Percentiles rank a stretch among this genome's conserved stretches.
These are phyloP conservation scores for Ganoderma sinense DNA, from an alignment of 1,284 basidiomycete genomes.

Conservation along the genomic window DNA sequence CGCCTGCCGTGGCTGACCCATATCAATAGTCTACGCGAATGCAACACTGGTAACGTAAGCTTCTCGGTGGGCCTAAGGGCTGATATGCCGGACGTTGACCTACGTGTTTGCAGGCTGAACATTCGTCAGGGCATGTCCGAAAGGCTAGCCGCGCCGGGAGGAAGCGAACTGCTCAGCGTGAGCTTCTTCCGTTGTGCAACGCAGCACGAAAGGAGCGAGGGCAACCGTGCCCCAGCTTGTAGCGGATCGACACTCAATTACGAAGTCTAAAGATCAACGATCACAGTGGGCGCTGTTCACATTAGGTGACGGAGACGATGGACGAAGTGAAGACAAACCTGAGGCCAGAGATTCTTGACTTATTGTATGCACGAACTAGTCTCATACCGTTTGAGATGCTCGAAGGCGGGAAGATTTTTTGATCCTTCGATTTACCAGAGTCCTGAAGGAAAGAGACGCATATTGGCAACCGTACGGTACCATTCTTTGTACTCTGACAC, in stretches of 20 bases:
- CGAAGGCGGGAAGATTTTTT: too few species aligned
- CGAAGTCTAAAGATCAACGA: not conserved
- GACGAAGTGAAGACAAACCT: too few species aligned
- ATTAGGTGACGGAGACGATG: not conserved
- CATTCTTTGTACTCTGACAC: too few species aligned
- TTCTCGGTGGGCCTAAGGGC: not conserved
- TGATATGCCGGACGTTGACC: not conserved
- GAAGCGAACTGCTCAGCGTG: not conserved
- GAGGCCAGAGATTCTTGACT: too few species aligned
- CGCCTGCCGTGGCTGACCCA: not conserved
- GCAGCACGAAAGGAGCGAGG: not conserved
- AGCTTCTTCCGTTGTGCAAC: not conserved
- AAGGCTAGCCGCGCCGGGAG: not conserved
- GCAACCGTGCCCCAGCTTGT: not conserved
- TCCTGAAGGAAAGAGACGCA: too few species aligned
- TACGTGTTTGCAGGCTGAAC: not conserved
- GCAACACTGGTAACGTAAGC: conserved; percentile 3
- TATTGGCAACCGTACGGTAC: too few species aligned
- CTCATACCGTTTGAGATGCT: too few species aligned
- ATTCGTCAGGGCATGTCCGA: not conserved
- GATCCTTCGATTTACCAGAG: too few species aligned
- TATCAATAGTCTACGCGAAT: not conserved
- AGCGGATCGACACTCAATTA: not conserved
- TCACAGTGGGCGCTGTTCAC: not conserved
- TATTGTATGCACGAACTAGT: too few species aligned